phyloP scores from a whole-genome alignment of 495 filamentous ascomycete genomes.

The Corynascus novoguineensis region DNA sequence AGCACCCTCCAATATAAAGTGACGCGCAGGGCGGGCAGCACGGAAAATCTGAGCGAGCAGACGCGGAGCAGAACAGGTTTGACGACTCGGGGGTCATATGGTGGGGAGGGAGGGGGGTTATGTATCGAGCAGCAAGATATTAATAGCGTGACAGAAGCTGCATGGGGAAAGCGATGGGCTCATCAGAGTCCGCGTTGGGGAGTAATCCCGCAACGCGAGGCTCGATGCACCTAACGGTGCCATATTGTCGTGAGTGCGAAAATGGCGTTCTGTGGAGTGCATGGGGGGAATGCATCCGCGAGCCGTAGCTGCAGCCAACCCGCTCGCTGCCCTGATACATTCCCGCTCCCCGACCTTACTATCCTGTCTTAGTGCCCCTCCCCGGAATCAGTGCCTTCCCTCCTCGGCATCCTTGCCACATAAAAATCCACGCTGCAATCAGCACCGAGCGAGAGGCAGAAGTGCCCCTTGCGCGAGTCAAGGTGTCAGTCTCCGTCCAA shows the following conservation, averaged over 20 bases:
- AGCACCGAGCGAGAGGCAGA: too few species aligned
- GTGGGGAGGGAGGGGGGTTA: neutral
- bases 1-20: neutral
- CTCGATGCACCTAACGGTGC: neutral
- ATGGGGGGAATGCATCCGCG: neutral
- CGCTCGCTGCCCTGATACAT: neutral
- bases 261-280: neutral
- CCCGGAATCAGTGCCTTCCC: neutral
- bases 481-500: neutral
- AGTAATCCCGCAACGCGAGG: too few species aligned
- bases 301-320: neutral
- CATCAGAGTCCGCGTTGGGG: too few species aligned
- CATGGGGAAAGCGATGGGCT: too few species aligned
- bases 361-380: neutral
- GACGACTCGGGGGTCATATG: neutral
- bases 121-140: neutral
- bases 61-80: neutral
- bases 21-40: neutral
- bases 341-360: neutral
- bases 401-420: slow-evolving; percentile 3
- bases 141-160: too few species aligned
- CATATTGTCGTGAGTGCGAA: neutral
- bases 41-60: neutral
- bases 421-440: neutral
- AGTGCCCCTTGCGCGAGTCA: neutral